phyloP scores from a whole-genome alignment of 257 asterid genomes.

The Petunia secreta region DNA sequence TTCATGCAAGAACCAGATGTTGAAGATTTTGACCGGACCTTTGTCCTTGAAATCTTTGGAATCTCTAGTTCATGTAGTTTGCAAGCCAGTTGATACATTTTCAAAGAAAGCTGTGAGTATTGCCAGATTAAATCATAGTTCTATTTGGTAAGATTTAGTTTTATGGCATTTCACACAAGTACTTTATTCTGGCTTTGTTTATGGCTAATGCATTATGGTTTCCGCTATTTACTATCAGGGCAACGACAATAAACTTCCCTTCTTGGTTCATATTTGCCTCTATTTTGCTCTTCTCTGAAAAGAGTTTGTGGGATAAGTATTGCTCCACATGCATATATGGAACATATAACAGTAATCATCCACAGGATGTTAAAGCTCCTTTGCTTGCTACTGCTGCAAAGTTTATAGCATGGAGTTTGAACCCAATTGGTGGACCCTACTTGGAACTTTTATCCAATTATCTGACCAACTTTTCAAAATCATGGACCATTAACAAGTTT shows the following conservation, averaged over 20 bases:
- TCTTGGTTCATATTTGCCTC: constrained; percentile 73
- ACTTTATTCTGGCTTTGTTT: constrained; percentile 32
- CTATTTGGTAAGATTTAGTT: constrained; percentile 59
- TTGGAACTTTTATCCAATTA: constrained; percentile 45
- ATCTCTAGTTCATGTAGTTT: constrained; percentile 49
- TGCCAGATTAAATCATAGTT: constrained; percentile 54
- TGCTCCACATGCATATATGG: constrained; percentile 30
- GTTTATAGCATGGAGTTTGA: constrained; percentile 71
- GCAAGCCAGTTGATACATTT: constrained; percentile 37
- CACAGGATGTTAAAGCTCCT: constrained; percentile 37
- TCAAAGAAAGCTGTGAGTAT: constrained; percentile 45
- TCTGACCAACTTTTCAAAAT: constrained; percentile 49
- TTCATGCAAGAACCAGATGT: constrained; percentile 49
- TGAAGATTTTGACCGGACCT: constrained; percentile 64
- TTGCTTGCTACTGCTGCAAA: constrained; percentile 56
- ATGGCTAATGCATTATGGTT: constrained; percentile 24
- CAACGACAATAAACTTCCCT: constrained; percentile 69
- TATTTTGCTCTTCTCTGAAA: constrained; percentile 53
- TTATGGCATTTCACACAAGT: constrained; percentile 22
- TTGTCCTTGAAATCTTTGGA: constrained; percentile 51
- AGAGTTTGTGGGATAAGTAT: constrained; percentile 32
- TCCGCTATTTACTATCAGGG: constrained; percentile 47
- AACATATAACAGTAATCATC: constrained; percentile 32
- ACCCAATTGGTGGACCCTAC: constrained; percentile 52
- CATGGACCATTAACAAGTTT: constrained; percentile 45